phyloP scores from a whole-genome alignment of 169 alveolate genomes.

The Fabrea salina region DNA sequence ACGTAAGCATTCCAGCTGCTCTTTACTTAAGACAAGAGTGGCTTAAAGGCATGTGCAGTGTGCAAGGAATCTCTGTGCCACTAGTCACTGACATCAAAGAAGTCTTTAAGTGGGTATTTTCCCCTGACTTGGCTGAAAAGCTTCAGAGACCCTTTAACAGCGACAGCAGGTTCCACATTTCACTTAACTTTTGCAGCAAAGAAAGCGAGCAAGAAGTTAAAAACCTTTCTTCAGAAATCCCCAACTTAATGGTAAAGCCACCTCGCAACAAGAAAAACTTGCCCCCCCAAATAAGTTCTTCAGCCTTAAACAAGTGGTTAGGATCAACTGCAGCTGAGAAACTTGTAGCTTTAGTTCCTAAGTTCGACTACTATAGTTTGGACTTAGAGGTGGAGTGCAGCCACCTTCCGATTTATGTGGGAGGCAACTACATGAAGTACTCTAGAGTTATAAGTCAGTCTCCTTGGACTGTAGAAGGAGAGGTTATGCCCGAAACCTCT shows the following conservation, averaged over 20 bases:
- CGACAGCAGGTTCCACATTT: constrained; percentile 35
- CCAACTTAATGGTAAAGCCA: not conserved
- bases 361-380: not conserved
- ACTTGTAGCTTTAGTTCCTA: not conserved
- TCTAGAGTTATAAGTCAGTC: constrained; percentile 69
- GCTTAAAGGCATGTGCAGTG: not conserved
- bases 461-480: constrained; percentile 64
- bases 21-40: not conserved
- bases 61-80: not conserved
- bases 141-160: constrained; percentile 27
- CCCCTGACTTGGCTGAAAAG: constrained; percentile 25
- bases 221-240: not conserved
- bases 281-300: not conserved
- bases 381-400: not conserved
- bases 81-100: constrained; percentile 39
- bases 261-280: not conserved
- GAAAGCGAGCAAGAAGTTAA: constrained; percentile 4
- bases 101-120: constrained; percentile 45
- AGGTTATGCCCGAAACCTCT: constrained; percentile 36
- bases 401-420: constrained; percentile 41
- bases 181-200: constrained; percentile 22
- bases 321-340: not conserved
- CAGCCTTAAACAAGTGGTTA: not conserved
- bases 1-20: constrained; percentile 1
- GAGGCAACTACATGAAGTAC: constrained; percentile 63